Base-by-base conservation (phyloP, 495 filamentous ascomycete genomes). In the Aspergillus carlsbadensis region DNA sequence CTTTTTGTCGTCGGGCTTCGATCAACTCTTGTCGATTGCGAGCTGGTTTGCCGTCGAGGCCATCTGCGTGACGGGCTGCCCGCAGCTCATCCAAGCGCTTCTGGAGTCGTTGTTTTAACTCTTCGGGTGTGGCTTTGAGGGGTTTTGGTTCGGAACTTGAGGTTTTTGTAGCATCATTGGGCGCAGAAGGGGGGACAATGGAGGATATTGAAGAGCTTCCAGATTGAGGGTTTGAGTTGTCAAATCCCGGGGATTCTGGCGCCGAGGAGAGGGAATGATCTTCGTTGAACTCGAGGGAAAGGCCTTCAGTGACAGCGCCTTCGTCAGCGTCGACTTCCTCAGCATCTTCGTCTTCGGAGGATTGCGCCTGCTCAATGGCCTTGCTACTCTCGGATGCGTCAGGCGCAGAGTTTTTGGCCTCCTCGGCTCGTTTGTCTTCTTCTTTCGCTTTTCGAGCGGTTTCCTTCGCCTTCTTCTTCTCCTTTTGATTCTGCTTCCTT, bases 11-110 rank as follows among this genome's bases (percentile, higher is more conserved):
- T 4, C 94, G 84, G 14, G 87, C 79, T 70, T 97, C 95, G 61
- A 98, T 87, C 2, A 98, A 81, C 59, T 97, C 92, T 72, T 94
- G 87, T 45, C 92, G 80, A 53, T 86, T 94, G 42, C 86, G 82
- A 37, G 93, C 86, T 22, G 90, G 87, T 55, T 85, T 83, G 59
- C 89, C 89, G 64, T 96, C 82, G 5, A 82, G 78, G 13, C 87
- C 89, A 60, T 92, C 89, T 20, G 92, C 91, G 64, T 94, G 93
- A 45, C 91, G 86, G 21, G 79, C 81, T 1, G 88, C 87, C 48
- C 92, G 87, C 21, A 98, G 82, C 22, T 83, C 86, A 58, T 92
- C 86, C 48, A 98, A 89, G 53, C 83, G 89, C 59, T 86, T 88
- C 43, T 86, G 81, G 41, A 98, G 78, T 21, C 91, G 88, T 29